phyloP scores from a whole-genome alignment of 805 yeast species.

The Zygosaccharomyces bailii region DNA sequence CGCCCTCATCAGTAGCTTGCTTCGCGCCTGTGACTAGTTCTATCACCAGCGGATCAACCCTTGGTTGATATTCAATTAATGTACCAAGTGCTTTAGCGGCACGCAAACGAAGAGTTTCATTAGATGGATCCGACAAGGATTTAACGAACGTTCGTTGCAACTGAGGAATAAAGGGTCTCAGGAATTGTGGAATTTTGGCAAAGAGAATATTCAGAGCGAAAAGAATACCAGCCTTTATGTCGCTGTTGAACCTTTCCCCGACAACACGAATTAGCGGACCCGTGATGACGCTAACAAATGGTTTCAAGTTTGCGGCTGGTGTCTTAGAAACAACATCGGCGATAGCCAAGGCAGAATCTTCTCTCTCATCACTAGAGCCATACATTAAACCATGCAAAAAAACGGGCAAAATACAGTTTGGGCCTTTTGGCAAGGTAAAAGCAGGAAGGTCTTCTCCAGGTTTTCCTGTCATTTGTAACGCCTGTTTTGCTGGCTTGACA shows the following conservation, averaged over 20 bases:
- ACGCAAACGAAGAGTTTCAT: constrained; percentile 68
- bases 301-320: constrained; percentile 74
- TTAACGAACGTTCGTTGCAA: constrained; percentile 95
- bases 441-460: constrained; percentile 68
- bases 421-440: constrained; percentile 72
- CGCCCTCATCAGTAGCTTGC: constrained; percentile 60
- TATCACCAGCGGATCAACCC: constrained; percentile 87
- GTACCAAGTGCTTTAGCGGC: constrained; percentile 91
- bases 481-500: constrained; percentile 75
- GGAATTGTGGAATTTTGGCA: constrained; percentile 78
- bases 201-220: constrained; percentile 77
- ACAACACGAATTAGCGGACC: constrained; percentile 98
- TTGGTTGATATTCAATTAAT: constrained; percentile 81
- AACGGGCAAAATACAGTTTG: constrained; percentile 82
- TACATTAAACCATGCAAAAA: constrained; percentile 95
- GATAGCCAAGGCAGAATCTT: constrained; percentile 81
- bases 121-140: constrained; percentile 73
- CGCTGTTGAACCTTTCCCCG: constrained; percentile 90
- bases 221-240: constrained; percentile 91
- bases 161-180: constrained; percentile 96
- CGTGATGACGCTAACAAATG: constrained; percentile 87
- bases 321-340: constrained; percentile 84
- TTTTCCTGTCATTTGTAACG: constrained; percentile 62
- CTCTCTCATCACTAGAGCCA: constrained; percentile 81
- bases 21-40: constrained; percentile 79